Conservation (phyloP, 2,329 filamentous ascomycete species). For the Diplodia sapinea region DNA sequence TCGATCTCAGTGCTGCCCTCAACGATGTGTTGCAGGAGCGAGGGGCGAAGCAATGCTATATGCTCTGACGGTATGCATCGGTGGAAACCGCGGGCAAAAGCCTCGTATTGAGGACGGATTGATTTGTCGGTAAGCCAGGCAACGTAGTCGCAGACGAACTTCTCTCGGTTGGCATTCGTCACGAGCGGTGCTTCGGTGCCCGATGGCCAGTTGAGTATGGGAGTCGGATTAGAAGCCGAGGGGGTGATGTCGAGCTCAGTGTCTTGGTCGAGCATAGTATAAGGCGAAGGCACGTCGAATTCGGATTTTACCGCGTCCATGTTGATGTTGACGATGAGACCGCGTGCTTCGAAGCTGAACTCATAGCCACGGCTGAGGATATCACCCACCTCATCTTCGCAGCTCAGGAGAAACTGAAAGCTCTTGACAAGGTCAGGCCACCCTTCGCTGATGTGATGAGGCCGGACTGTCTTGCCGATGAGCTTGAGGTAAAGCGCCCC, state of each 20-base stretch:
- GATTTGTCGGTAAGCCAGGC: conserved; percentile 80
- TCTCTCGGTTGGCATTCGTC: conserved; percentile 76
- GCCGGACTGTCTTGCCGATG: conserved; percentile 69
- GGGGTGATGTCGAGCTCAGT: neutral
- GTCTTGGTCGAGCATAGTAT: neutral
- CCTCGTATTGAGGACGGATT: conserved; percentile 75
- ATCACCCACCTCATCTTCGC: conserved; percentile 83
- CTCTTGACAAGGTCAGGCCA: conserved; percentile 84
- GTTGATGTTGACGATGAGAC: conserved; percentile 59
- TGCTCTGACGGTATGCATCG: conserved; percentile 74
- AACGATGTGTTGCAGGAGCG: conserved; percentile 74
- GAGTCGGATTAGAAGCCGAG: neutral
- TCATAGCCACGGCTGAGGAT: conserved; percentile 84
- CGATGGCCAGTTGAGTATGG: conserved; percentile 24
- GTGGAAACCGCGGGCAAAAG: conserved; percentile 82
- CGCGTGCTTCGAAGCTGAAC: conserved; percentile 72
- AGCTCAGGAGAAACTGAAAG: conserved; percentile 73
- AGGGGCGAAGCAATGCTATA: conserved; percentile 54
- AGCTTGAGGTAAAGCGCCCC: conserved; percentile 82
- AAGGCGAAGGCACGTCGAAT: neutral
- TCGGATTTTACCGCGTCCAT: conserved; percentile 49
- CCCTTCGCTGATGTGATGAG: conserved; percentile 83
- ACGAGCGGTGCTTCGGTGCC: conserved; percentile 71
- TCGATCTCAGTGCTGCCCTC: conserved; percentile 86
- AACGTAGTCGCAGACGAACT: conserved; percentile 85